Evolutionary conservation across 371 early-diverging fungal species (phyloP).

Genomic region (Batrachochytrium dendrobatidis): DNA sequence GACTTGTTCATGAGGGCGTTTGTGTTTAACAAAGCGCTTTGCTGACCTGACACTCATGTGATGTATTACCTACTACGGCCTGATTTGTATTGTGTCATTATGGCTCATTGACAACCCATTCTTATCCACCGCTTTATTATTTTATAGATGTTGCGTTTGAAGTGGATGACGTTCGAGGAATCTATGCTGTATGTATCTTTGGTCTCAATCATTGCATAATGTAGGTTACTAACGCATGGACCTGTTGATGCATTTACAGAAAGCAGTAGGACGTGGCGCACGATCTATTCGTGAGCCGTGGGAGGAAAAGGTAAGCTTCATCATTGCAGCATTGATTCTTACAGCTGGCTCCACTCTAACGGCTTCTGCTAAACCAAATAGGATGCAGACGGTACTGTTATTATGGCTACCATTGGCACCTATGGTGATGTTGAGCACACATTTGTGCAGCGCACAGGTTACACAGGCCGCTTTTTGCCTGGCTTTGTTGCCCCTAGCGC

Average conservation of each 20-base stretch:
- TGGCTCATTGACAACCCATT: too few relatives aligned
- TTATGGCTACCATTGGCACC: slow-evolving; percentile 86
- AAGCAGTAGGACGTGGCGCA: slow-evolving; percentile 86
- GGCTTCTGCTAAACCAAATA: slow-evolving; percentile 6
- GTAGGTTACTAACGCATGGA: too few relatives aligned
- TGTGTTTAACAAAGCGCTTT: too few relatives aligned
- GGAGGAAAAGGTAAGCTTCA: slow-evolving; percentile 41
- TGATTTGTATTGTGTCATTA: too few relatives aligned
- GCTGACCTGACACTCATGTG: too few relatives aligned
- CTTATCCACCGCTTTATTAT: too few relatives aligned
- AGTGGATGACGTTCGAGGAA: slow-evolving; percentile 75
- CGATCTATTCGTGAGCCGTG: slow-evolving; percentile 74
- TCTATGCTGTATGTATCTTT: too few relatives aligned
- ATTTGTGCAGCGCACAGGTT: slow-evolving; percentile 77
- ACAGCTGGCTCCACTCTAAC: background rate
- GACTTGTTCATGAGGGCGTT: too few relatives aligned
- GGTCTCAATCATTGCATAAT: too few relatives aligned
- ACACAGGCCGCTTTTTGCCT: slow-evolving; percentile 85
- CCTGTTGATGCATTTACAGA: too few relatives aligned
- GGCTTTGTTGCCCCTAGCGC: slow-evolving; percentile 51
- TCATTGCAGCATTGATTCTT: background rate
- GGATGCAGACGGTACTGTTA: slow-evolving; percentile 81
- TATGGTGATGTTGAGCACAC: slow-evolving; percentile 93
- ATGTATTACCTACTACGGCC: too few relatives aligned
- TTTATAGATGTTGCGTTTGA: slow-evolving; percentile 74